phyloP scores from a whole-genome alignment of 2,329 filamentous ascomycete genomes.

The Hypomyces perniciosus region DNA sequence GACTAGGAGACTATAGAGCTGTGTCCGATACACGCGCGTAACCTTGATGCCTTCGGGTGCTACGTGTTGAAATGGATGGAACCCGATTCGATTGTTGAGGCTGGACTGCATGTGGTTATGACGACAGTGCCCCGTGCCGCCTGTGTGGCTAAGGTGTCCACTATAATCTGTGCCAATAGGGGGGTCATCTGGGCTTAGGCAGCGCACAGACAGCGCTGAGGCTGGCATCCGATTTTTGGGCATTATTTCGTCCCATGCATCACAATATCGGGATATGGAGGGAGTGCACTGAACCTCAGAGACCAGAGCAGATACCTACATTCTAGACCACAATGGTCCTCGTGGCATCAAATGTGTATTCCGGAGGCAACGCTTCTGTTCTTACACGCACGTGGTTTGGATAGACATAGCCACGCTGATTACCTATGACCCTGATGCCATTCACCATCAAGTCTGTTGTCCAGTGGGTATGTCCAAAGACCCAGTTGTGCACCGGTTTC shows the following conservation, averaged over 20 bases:
- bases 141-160: slow-evolving; percentile 8
- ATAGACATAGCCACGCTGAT: slow-evolving; percentile 39
- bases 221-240: too few relatives aligned
- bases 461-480: slow-evolving; percentile 46
- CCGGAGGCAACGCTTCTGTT: not conserved
- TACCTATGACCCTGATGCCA: slow-evolving; percentile 35
- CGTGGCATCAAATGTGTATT: not conserved
- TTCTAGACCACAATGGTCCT: not conserved
- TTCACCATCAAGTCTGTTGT: slow-evolving; percentile 29
- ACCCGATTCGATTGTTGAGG: not conserved
- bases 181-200: too few relatives aligned
- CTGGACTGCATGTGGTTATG: not conserved
- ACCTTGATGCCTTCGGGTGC: not conserved
- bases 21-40: not conserved
- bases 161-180: not conserved
- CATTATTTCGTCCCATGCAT: too few relatives aligned
- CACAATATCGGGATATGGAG: too few relatives aligned
- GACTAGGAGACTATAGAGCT: too few relatives aligned
- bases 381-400: slow-evolving; percentile 6
- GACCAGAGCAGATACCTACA: not conserved
- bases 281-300: too few relatives aligned
- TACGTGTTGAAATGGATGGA: not conserved
- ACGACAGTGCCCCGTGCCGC: not conserved
- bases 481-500: slow-evolving; percentile 32
- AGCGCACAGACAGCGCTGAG: too few relatives aligned